Conservation (phyloP, 1,284 basidiomycete species). For the Pyrrhoderma lamaoense region DNA sequence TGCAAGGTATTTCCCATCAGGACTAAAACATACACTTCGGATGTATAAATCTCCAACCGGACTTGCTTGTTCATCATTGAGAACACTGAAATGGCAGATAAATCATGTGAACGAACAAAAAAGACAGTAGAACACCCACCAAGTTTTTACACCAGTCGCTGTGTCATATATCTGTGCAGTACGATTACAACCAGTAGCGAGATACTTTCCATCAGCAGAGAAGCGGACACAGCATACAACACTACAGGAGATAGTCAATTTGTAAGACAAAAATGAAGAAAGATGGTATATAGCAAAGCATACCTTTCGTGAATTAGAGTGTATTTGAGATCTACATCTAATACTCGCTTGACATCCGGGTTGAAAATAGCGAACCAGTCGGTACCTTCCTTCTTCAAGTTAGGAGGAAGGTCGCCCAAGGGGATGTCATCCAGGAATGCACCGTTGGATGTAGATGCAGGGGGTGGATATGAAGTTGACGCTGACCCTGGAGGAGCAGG, state of each 20-base stretch:
- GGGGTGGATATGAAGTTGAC: constrained; percentile 9
- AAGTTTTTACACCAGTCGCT: constrained; percentile 59
- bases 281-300: constrained; percentile 21
- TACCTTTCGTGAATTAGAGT: constrained; percentile 91
- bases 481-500: constrained; percentile 22
- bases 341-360: constrained; percentile 70
- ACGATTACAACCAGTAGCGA: constrained; percentile 76
- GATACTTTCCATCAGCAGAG: constrained; percentile 70
- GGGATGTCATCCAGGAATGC: constrained; percentile 42
- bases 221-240: constrained; percentile 82
- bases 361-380: constrained; percentile 98
- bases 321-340: constrained; percentile 88
- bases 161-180: constrained; percentile 73
- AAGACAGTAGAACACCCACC: constrained; percentile 28
- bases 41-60: constrained; percentile 76
- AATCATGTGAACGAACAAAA: background rate
- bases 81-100: constrained; percentile 38
- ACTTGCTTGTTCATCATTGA: constrained; percentile 60
- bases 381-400: constrained; percentile 70
- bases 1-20: constrained; percentile 73
- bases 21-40: constrained; percentile 78
- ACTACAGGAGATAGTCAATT: constrained; percentile 27
- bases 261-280: constrained; percentile 12
- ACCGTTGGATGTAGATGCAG: constrained; percentile 31
- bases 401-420: constrained; percentile 39